Conservation (phyloP, 352 stramenopile species). For the Pythium volutum region DNA sequence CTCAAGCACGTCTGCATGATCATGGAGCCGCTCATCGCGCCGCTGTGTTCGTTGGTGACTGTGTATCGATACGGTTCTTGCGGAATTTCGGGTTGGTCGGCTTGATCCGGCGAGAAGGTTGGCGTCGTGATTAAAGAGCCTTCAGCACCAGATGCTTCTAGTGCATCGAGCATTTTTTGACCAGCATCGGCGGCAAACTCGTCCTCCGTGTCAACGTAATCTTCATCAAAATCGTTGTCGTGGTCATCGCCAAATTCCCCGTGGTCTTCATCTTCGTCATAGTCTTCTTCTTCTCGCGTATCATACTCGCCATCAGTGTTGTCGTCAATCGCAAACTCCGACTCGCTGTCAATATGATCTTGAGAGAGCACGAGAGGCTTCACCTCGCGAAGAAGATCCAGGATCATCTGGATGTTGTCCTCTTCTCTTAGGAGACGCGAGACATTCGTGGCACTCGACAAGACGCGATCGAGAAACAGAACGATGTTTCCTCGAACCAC, state of each 20-base stretch:
- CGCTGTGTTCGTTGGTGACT: slow-evolving; percentile 73
- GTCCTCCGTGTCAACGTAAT: slow-evolving; percentile 30
- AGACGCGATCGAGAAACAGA: slow-evolving; percentile 75
- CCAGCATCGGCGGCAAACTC: slow-evolving; percentile 42
- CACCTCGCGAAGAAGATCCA: slow-evolving; percentile 72
- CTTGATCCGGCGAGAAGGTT: slow-evolving; percentile 25
- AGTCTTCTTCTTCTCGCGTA: slow-evolving; percentile 37
- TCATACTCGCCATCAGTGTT: slow-evolving; percentile 57
- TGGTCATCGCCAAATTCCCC: slow-evolving; percentile 34
- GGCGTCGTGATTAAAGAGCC: slow-evolving; percentile 22
- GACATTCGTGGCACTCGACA: slow-evolving; percentile 79
- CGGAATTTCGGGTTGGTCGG: slow-evolving; percentile 20
- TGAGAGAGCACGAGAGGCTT: slow-evolving; percentile 72
- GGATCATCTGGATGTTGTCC: slow-evolving; percentile 71
- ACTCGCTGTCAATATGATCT: slow-evolving; percentile 59
- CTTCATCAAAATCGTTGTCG: slow-evolving; percentile 39
- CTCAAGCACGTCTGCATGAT: slow-evolving; percentile 87
- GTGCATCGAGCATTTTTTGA: slow-evolving; percentile 58
- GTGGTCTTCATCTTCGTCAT: slow-evolving; percentile 35
- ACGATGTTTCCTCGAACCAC: slow-evolving; percentile 83
- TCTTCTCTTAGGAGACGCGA: slow-evolving; percentile 72
- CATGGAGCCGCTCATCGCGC: slow-evolving; percentile 80
- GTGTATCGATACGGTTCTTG: slow-evolving; percentile 52
- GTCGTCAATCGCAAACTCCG: slow-evolving; percentile 51
- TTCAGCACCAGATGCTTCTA: slow-evolving; percentile 41